These are phyloP conservation scores for Alternaria triticimaculans DNA, from an alignment of 2,329 filamentous ascomycete species.

Conservation along the genomic window DNA sequence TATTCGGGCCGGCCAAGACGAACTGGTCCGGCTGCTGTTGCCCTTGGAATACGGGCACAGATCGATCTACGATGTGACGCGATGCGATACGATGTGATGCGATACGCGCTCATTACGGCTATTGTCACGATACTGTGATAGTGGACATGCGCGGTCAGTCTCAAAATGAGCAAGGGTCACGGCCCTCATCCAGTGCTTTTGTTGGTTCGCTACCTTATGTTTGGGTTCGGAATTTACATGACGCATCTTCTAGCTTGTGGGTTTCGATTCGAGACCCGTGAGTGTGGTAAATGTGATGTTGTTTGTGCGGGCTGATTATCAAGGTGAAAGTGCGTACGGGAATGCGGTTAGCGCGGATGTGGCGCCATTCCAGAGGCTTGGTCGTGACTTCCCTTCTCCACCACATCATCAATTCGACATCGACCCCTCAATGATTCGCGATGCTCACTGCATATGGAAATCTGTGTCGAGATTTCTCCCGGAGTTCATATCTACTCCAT, in stretches of 20 bases:
- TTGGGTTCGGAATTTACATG: background rate
- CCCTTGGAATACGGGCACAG: background rate
- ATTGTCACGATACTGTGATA: background rate
- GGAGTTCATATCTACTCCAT: background rate
- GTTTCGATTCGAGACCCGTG: background rate
- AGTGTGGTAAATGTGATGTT: background rate
- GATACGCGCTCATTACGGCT: background rate
- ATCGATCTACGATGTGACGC: background rate
- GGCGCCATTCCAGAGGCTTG: background rate
- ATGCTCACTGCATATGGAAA: accelerated
- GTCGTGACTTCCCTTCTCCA: background rate
- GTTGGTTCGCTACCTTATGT: background rate
- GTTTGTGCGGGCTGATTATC: background rate
- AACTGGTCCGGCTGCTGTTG: background rate
- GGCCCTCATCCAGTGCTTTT: background rate
- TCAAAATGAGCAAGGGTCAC: background rate
- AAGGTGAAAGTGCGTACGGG: background rate
- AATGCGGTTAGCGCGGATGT: background rate
- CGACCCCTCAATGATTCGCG: background rate
- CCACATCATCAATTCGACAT: background rate
- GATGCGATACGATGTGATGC: background rate
- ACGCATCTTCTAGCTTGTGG: background rate
- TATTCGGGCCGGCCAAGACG: conserved; percentile 1
- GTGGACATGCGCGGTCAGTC: background rate
- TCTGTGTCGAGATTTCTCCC: background rate